These are phyloP conservation scores for Candida cerambycidarum DNA, from an alignment of 805 yeast species.

Conservation along the genomic window DNA sequence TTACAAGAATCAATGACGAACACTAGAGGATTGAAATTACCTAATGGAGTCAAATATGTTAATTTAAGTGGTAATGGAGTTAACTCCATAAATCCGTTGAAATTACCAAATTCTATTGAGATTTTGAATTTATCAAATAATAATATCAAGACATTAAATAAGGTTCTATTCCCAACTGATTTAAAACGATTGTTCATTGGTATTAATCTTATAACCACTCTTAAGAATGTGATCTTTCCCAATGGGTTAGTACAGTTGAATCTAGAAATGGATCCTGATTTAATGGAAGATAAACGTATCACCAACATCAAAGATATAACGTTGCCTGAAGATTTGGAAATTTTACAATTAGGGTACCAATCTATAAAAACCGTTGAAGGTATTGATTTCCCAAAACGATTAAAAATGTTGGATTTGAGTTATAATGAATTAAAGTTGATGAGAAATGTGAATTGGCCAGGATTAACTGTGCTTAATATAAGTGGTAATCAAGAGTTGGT, in stretches of 20 bases:
- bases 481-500: slow-evolving; percentile 43
- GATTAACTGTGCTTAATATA: slow-evolving; percentile 33
- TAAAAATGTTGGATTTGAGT: slow-evolving; percentile 32
- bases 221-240: slow-evolving; percentile 45
- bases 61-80: slow-evolving; percentile 42
- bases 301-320: slow-evolving; percentile 43
- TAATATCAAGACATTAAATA: slow-evolving; percentile 45
- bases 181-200: slow-evolving; percentile 39
- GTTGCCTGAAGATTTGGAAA: slow-evolving; percentile 35
- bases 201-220: slow-evolving; percentile 43
- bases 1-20: slow-evolving; percentile 46
- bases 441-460: slow-evolving; percentile 37
- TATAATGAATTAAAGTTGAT: slow-evolving; percentile 41
- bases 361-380: slow-evolving; percentile 38
- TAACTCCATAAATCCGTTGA: slow-evolving; percentile 45
- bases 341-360: slow-evolving; percentile 40
- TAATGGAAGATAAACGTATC: slow-evolving; percentile 42
- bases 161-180: slow-evolving; percentile 38
- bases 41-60: slow-evolving; percentile 28
- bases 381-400: slow-evolving; percentile 36
- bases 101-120: slow-evolving; percentile 41
- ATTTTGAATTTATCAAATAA: slow-evolving; percentile 37
- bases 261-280: slow-evolving; percentile 42
- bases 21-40: slow-evolving; percentile 43
- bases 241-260: slow-evolving; percentile 38